phyloP scores from a whole-genome alignment of 306 rosid species.

The Cucumis cinereus region DNA sequence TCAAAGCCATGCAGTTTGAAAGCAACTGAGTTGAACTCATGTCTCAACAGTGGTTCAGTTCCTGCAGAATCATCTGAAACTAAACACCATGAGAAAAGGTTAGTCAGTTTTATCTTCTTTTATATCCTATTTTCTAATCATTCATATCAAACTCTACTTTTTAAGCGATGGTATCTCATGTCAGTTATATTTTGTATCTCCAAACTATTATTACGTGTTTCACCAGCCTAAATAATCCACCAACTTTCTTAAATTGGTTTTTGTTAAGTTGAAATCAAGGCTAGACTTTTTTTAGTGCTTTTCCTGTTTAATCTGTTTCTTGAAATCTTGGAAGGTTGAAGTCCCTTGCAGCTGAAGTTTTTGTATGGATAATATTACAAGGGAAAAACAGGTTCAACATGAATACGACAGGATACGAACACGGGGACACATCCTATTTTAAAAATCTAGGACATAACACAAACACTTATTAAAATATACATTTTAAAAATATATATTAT shows the following conservation, averaged over 20 bases:
- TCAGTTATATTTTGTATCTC: not conserved
- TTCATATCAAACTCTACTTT: not conserved
- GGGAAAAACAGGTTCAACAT: not conserved
- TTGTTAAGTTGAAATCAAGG: not conserved
- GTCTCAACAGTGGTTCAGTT: conserved; percentile 19
- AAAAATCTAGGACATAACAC: no score
- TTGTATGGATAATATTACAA: not conserved
- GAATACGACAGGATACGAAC: no score
- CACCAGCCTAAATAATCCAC: not conserved
- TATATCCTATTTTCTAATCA: not conserved
- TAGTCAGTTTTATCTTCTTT: not conserved
- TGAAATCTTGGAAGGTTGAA: not conserved
- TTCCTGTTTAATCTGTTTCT: not conserved
- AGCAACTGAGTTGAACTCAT: conserved; percentile 25
- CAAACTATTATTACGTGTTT: not conserved
- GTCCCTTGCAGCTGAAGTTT: not conserved
- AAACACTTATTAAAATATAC: no score
- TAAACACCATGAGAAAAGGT: conserved; percentile 64
- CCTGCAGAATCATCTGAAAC: conserved; percentile 32
- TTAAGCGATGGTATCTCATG: not conserved
- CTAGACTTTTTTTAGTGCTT: not conserved
- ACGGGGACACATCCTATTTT: no score
- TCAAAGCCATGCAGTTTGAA: conserved; percentile 2
- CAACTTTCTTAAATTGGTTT: not conserved
- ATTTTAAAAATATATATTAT: no score